Evolutionary conservation across 2,329 filamentous ascomycete species (phyloP).

Genomic region (Phialophora chinensis): DNA sequence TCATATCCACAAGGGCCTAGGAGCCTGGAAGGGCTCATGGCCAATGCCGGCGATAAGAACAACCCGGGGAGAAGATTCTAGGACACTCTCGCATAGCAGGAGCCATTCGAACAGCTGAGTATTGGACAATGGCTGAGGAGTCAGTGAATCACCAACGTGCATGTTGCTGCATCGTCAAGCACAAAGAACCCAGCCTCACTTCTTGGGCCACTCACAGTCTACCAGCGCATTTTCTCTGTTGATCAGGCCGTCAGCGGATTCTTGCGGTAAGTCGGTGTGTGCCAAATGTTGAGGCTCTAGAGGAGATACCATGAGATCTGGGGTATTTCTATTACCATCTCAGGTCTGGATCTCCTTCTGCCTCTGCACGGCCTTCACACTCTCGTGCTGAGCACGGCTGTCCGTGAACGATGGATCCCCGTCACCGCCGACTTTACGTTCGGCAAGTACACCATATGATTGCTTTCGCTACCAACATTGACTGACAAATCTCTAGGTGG

Average conservation of each 20-base stretch:
- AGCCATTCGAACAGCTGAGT: background rate
- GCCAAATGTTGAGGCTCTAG: slow-evolving; percentile 1
- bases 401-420: slow-evolving; percentile 16
- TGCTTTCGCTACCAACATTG: background rate
- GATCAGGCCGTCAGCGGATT: background rate
- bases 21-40: background rate
- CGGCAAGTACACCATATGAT: slow-evolving; percentile 13
- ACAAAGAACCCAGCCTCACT: slow-evolving; percentile 7
- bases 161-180: slow-evolving; percentile 1
- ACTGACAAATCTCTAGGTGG: slow-evolving; percentile 22
- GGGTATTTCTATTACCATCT: slow-evolving; percentile 7
- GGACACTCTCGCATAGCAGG: background rate
- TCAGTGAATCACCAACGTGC: background rate
- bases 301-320: background rate
- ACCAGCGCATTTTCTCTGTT: slow-evolving; percentile 3
- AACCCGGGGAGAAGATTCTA: background rate
- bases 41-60: background rate
- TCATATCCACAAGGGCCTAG: background rate
- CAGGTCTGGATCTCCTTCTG: background rate
- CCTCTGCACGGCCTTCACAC: background rate
- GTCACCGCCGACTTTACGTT: slow-evolving; percentile 25
- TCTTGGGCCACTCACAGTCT: background rate
- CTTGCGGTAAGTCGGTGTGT: background rate
- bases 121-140: background rate
- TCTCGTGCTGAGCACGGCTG: background rate